Evolutionary conservation across 192 early-diverging fungal species (phyloP), one percentile per base, ranked within the genome.

Genomic region (Coemansia sp.): DNA sequence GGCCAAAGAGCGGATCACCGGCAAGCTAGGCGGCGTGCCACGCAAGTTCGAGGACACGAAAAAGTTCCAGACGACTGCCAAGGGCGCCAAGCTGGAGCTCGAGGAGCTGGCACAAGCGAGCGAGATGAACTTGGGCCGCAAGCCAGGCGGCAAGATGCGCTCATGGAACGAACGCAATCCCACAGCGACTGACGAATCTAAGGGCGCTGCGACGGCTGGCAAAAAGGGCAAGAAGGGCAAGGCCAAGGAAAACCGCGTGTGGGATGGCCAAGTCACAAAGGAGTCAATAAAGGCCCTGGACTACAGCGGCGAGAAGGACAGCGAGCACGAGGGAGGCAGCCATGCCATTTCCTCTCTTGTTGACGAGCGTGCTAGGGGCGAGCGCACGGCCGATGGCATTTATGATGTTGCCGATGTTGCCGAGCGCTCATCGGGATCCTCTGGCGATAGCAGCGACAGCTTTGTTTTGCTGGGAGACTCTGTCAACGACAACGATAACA

Each of bases 11-110:
- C 61, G 76, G 51, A 67, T 86, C 40, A 8, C 56, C 11, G 71
- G 77, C 11, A 84, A 84, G 47, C 53, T 67, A 38, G 78, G 71
- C 11, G 56, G 56, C 4, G 85, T 84, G 39, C 94, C 94, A 27
- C 84, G 94, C 59, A 88, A 85, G 74, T 95, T 95, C 72, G 89
- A 94, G 54, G 79, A 94, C 5, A 93, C 94, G 3, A 89, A 85
- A 37, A 91, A 88, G 75, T 95, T 87, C 66, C 74, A 91, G 67
- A 70, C 69, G 27, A 91, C 91, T 0, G 73, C 86, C 4, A 78
- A 86, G 42, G 90, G 86, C 29, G 83, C 85, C 19, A 81, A 85
- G 73, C 61, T 68, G 24, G 76, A 84, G 60, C 63, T 84, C 8
- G 76, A 79, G 20, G 77, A 76, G 60, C 67, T 79, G 62, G 76